These are phyloP conservation scores for Asclepias syriaca DNA, from an alignment of 257 asterid species.

Conservation along the genomic window DNA sequence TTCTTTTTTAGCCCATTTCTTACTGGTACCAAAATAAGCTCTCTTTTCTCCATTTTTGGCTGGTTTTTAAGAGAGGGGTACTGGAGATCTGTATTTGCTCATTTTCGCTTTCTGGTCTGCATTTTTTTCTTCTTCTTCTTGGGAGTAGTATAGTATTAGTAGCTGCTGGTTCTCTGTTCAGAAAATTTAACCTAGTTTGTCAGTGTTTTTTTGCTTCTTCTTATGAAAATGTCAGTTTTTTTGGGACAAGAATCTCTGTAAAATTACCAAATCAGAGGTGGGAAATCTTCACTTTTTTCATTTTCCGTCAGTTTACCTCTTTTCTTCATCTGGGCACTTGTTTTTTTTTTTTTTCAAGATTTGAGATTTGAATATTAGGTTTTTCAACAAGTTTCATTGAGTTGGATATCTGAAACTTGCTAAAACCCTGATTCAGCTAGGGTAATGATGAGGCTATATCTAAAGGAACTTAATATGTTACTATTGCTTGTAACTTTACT, in stretches of 20 bases:
- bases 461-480: constrained; percentile 9
- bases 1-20: constrained; percentile 1
- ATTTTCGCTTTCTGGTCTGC: neutral
- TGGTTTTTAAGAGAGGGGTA: neutral
- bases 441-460: constrained; percentile 28
- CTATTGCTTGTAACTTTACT: constrained; percentile 14
- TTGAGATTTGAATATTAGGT: constrained; percentile 10
- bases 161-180: neutral
- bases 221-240: neutral
- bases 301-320: neutral
- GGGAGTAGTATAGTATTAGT: no score
- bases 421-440: neutral
- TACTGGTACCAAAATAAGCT: neutral
- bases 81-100: constrained; percentile 7
- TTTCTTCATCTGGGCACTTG: constrained; percentile 3
- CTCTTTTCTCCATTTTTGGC: constrained; percentile 5
- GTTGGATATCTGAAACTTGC: constrained; percentile 1
- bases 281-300: neutral
- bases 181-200: neutral
- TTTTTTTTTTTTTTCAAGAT: constrained; percentile 12
- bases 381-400: neutral
- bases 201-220: neutral
- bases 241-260: neutral
- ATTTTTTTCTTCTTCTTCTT: neutral
- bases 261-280: constrained; percentile 4